These are phyloP conservation scores for Vaccinium macrocarpon DNA, from an alignment of 148 eudicot species.

Conservation along the genomic window DNA sequence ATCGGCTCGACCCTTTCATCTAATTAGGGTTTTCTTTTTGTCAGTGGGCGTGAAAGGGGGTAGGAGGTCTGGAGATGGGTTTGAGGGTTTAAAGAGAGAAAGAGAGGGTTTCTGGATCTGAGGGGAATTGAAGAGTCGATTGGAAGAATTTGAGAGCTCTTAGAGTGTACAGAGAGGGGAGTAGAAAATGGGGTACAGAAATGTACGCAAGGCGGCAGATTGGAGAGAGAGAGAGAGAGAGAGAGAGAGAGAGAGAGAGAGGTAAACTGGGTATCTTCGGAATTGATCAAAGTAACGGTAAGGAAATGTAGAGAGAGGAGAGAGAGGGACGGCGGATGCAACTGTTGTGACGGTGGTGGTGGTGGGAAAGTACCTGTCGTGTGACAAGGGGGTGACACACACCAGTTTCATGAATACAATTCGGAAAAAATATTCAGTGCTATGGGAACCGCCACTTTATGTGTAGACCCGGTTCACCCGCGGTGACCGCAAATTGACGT, in stretches of 20 bases:
- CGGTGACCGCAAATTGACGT: too few relatives aligned
- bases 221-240: neutral
- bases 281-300: slow-evolving; percentile 5
- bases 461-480: too few relatives aligned
- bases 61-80: neutral
- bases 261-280: neutral
- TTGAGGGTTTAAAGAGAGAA: neutral
- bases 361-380: slow-evolving; percentile 2
- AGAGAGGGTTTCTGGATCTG: neutral
- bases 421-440: neutral
- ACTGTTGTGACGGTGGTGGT: neutral
- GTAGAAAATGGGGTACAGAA: too few relatives aligned
- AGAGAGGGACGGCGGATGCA: neutral
- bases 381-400: slow-evolving; percentile 4
- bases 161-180: too few relatives aligned
- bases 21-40: neutral
- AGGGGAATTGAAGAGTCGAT: neutral
- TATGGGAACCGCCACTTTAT: neutral
- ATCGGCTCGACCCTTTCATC: slow-evolving; percentile 46
- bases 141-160: neutral
- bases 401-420: neutral
- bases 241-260: too few relatives aligned
- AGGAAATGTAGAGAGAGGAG: neutral
- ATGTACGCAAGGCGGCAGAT: neutral
- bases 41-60: neutral